These are phyloP conservation scores for Moricandia moricandioides DNA, from an alignment of 345 rosid genomes.

Conservation along the genomic window DNA sequence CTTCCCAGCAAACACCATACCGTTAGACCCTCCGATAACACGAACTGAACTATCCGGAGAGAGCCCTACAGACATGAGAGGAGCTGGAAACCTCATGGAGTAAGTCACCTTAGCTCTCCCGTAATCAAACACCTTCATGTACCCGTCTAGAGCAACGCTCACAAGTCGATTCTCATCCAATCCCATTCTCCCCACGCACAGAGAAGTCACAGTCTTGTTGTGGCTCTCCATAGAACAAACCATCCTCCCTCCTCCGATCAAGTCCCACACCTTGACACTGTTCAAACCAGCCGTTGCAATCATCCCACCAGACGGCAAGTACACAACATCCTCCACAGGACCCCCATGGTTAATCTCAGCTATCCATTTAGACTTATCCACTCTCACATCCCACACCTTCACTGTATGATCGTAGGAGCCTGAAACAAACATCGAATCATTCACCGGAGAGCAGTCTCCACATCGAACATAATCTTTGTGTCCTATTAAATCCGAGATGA, in stretches of 20 bases:
- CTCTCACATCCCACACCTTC: constrained; percentile 90
- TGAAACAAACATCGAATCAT: constrained; percentile 59
- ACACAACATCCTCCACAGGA: constrained; percentile 86
- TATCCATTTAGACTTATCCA: constrained; percentile 44
- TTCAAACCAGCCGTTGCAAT: constrained; percentile 84
- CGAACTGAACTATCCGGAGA: constrained; percentile 60
- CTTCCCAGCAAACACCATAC: constrained; percentile 67
- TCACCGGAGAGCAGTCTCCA: constrained; percentile 80
- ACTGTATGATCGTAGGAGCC: constrained; percentile 95
- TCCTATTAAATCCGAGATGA: constrained; percentile 58
- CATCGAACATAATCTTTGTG: constrained; percentile 93
- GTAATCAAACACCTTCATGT: constrained; percentile 90
- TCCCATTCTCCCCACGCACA: constrained; percentile 58
- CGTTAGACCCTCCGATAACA: constrained; percentile 74
- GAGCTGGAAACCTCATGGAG: constrained; percentile 89
- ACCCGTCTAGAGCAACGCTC: constrained; percentile 87
- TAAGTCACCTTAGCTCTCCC: constrained; percentile 70
- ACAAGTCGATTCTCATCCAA: constrained; percentile 56
- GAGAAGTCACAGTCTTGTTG: constrained; percentile 83
- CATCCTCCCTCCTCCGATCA: constrained; percentile 79
- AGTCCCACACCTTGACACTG: constrained; percentile 84
- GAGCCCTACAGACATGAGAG: constrained; percentile 67
- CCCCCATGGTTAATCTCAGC: constrained; percentile 78
- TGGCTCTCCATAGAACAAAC: constrained; percentile 85
- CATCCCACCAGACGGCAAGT: constrained; percentile 85